Conservation (phyloP, 2,329 filamentous ascomycete species). For the Cytospora piceae region DNA sequence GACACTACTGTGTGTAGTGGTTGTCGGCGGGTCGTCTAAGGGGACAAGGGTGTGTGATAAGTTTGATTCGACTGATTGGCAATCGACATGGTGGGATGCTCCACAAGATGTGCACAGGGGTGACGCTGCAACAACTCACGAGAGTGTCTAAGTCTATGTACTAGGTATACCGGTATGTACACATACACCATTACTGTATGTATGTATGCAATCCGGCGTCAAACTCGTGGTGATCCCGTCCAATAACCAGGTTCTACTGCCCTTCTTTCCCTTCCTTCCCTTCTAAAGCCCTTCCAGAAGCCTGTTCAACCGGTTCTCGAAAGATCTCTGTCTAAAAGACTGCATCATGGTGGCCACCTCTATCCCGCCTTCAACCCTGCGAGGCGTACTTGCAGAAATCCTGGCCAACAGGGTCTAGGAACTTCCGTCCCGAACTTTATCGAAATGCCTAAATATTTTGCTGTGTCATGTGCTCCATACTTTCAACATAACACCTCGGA, state of each 20-base stretch:
- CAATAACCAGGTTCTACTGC: no score
- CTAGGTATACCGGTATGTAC: not conserved
- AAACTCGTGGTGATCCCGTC: not conserved
- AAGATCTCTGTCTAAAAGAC: not conserved
- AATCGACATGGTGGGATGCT: not conserved
- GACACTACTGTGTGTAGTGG: no score
- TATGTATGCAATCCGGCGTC: not conserved
- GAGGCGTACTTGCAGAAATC: not conserved
- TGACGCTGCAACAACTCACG: no score
- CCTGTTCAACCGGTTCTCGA: not conserved
- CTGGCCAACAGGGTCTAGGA: not conserved
- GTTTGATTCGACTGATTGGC: not conserved
- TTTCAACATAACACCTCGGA: not conserved
- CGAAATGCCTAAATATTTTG: not conserved
- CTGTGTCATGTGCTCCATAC: not conserved
- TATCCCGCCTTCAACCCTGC: not conserved
- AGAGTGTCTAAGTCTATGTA: not conserved
- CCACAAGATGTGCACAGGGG: no score
- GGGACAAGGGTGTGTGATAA: constrained; percentile 2
- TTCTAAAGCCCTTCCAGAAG: not conserved
- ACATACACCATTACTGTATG: no score
- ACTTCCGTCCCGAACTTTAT: not conserved
- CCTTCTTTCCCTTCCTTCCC: not conserved
- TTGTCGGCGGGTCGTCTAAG: not conserved
- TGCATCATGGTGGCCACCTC: not conserved